A percentile compares a stretch with the other conserved stretches of the same genome.
Conservation (phyloP, 2,329 filamentous ascomycete species). For the Phaeophleospora eucalypticola region DNA sequence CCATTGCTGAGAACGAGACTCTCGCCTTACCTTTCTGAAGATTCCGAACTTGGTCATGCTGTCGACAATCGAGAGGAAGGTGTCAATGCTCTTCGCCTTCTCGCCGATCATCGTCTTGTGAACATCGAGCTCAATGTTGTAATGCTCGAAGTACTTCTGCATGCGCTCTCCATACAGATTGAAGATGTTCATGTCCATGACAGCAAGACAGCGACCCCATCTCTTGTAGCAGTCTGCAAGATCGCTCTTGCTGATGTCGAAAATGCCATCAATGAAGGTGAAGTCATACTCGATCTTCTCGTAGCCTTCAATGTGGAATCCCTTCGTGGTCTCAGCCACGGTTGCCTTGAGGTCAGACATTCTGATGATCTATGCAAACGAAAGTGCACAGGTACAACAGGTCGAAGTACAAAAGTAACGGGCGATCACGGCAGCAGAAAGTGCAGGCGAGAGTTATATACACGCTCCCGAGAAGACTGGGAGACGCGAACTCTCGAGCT, state of each 20-base stretch:
- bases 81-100: conserved; percentile 70
- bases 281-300: conserved; percentile 76
- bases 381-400: neutral
- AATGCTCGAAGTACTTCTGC: conserved; percentile 62
- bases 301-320: conserved; percentile 68
- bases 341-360: conserved; percentile 69
- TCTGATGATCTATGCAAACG: conserved; percentile 20
- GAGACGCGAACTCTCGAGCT: neutral
- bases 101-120: conserved; percentile 73
- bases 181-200: conserved; percentile 69
- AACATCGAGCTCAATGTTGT: conserved; percentile 59
- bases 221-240: conserved; percentile 61
- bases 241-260: conserved; percentile 56
- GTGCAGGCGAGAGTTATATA: neutral
- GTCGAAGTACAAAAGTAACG: neutral
- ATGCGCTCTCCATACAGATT: conserved; percentile 64
- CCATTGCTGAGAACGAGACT: conserved; percentile 9
- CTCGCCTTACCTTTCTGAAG: conserved; percentile 35
- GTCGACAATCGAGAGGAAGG: conserved; percentile 64
- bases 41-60: conserved; percentile 72
- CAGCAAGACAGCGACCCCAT: conserved; percentile 63
- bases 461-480: neutral
- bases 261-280: conserved; percentile 66
- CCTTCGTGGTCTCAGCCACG: conserved; percentile 59
- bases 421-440: no score